A percentile compares a stretch with the other conserved stretches of the same genome.
phyloP scores from a whole-genome alignment of 352 stramenopile genomes.

The Phytophthora hibernalis region DNA sequence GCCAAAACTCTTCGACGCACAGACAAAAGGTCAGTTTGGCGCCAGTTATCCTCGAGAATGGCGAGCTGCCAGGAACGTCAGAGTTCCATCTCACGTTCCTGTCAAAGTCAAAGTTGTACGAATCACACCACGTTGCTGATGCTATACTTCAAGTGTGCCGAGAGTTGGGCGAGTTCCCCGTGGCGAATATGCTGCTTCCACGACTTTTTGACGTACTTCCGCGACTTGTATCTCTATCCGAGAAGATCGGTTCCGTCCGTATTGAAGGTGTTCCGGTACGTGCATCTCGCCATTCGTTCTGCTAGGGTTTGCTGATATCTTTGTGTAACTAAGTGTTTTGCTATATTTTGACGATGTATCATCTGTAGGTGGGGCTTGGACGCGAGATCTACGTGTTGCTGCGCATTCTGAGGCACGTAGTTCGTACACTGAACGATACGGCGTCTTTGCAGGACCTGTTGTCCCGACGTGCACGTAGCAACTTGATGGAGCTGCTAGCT shows the following conservation, averaged over 20 bases:
- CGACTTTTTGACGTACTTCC: slow-evolving; percentile 70
- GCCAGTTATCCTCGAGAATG: slow-evolving; percentile 34
- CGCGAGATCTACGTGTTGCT: slow-evolving; percentile 79
- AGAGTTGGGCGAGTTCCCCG: slow-evolving; percentile 56
- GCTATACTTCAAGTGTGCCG: slow-evolving; percentile 68
- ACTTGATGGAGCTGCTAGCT: slow-evolving; percentile 62
- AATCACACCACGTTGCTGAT: slow-evolving; percentile 73
- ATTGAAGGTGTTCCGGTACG: slow-evolving; percentile 78
- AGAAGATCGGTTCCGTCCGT: slow-evolving; percentile 67
- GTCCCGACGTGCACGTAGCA: slow-evolving; percentile 45
- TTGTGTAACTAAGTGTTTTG: slow-evolving; percentile 1
- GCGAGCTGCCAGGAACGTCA: slow-evolving; percentile 22
- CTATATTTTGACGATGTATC: not conserved
- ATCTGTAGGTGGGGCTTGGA: slow-evolving; percentile 62
- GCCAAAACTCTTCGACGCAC: slow-evolving; percentile 45
- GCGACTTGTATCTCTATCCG: slow-evolving; percentile 55
- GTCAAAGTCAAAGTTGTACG: slow-evolving; percentile 64
- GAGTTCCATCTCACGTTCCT: slow-evolving; percentile 77
- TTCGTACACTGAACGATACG: slow-evolving; percentile 63
- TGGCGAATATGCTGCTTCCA: slow-evolving; percentile 60
- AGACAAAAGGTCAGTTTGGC: slow-evolving; percentile 34
- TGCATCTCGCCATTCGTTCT: not conserved
- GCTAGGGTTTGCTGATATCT: not conserved
- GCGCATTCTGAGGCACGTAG: slow-evolving; percentile 65
- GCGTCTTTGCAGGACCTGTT: slow-evolving; percentile 57